A percentile compares a stretch with the other conserved stretches of the same genome.
Conservation (phyloP, 352 stramenopile species). For the Aphanomyces cochlioides region DNA sequence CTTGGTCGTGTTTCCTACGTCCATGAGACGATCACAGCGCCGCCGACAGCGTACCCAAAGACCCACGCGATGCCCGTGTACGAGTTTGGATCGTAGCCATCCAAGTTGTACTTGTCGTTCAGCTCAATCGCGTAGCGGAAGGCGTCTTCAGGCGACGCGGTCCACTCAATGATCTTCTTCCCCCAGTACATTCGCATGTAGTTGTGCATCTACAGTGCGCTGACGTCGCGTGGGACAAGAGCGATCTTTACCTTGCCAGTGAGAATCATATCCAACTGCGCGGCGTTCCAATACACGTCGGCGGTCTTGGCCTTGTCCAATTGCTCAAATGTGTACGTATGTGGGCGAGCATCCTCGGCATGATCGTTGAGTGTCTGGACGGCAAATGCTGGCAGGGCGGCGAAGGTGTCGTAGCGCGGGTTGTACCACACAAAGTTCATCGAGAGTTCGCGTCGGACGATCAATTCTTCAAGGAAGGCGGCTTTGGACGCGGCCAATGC, state of each 20-base stretch:
- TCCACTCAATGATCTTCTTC: conserved; percentile 99
- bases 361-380: conserved; percentile 90
- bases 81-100: conserved; percentile 96
- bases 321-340: conserved; percentile 88
- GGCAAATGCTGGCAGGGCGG: conserved; percentile 87
- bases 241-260: conserved; percentile 89
- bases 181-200: conserved; percentile 99
- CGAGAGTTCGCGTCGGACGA: conserved; percentile 94
- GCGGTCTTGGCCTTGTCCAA: conserved; percentile 91
- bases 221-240: conserved; percentile 22
- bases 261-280: conserved; percentile 93
- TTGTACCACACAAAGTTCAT: conserved; percentile 98
- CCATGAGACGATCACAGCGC: too few species aligned
- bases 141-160: conserved; percentile 82
- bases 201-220: conserved; percentile 54
- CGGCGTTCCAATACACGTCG: conserved; percentile 98
- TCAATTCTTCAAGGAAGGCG: conserved; percentile 92
- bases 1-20: conserved; percentile 87
- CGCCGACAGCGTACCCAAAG: conserved; percentile 46
- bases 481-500: conserved; percentile 26
- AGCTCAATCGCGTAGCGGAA: conserved; percentile 92
- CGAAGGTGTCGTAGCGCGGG: conserved; percentile 92
- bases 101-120: conserved; percentile 98
- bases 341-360: conserved; percentile 74
- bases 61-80: conserved; percentile 80